Evolutionary conservation across 768 basidiomycete genomes (phyloP), one percentile per base, ranked within the genome.

Genomic region (Hebeloma cylindrosporum): DNA sequence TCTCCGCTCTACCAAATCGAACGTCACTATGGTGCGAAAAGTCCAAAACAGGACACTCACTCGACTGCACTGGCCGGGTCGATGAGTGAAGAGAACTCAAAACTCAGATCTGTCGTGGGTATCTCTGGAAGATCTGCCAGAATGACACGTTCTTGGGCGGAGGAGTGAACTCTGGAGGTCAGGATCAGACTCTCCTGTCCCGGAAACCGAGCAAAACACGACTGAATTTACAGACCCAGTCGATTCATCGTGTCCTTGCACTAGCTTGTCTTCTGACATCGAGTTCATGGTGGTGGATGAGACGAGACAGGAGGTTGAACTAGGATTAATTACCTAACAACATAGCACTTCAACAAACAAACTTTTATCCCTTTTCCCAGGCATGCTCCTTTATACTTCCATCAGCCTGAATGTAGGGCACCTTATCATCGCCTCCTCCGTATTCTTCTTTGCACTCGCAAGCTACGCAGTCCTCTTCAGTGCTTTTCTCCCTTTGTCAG

Each of bases 381-480:
- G 43, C 17, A 18, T 14, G 11, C 32, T 34, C 34, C n/a, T 18
- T 30, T 17, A 23, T 16, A 10, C 29, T 33, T 16, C 30, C 40
- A 20, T 21, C n/a, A 23, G 33, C 40, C 32, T 53, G 29, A 60
- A 55, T 35, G 70, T 47, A 52, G 83, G 82, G 11, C 72, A 78
- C 58, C 50, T 72, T 48, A 62, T 81, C 53, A 54, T 86, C 43
- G 52, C 58, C 25, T 53, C 70, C 21, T 74, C 83, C 29, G 46
- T 65, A 22, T 34, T 73, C 9, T 83, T 87, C 63, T 78, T 87
- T 57, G 46, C 71, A 13, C 14, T 82, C 34, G 79, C 77, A 30
- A 74, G 71, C 50, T 83, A 87, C 65, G 81, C 82, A 18, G 64
- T 83, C 32, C 68, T 89, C 27, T 71, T 87, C 58, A 81, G 82